These are phyloP conservation scores for Fusarium xylarioides DNA, from an alignment of 2,329 filamentous ascomycete genomes.

Conservation along the genomic window DNA sequence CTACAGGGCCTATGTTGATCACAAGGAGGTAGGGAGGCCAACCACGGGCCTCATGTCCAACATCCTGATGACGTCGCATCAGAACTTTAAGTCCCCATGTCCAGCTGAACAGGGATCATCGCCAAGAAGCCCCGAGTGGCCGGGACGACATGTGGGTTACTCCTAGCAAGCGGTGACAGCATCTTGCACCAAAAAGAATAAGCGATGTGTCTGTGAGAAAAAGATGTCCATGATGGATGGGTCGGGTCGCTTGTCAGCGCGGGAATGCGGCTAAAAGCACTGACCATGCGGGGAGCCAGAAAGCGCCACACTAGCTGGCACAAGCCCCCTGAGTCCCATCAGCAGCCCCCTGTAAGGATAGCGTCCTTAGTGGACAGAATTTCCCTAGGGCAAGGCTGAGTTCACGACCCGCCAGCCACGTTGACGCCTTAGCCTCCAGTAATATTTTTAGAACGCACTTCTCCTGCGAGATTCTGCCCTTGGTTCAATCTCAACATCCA, in stretches of 20 bases:
- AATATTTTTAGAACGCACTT: conserved; percentile 35
- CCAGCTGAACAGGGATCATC: conserved; percentile 36
- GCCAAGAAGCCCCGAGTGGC: conserved; percentile 20
- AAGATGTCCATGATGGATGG: neutral
- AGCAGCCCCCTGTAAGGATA: conserved; percentile 21
- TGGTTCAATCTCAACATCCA: conserved; percentile 24
- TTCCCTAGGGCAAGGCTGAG: conserved; percentile 36
- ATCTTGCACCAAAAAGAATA: neutral
- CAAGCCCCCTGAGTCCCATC: conserved; percentile 10
- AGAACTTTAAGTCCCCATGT: conserved; percentile 30
- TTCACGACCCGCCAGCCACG: conserved; percentile 30
- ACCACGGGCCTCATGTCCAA: neutral
- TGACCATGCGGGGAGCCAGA: conserved; percentile 18
- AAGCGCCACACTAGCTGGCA: conserved; percentile 2
- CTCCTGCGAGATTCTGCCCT: conserved; percentile 25
- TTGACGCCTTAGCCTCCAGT: conserved; percentile 31
- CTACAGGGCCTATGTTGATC: conserved; percentile 12
- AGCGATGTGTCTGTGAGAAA: neutral
- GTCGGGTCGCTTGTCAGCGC: conserved; percentile 30
- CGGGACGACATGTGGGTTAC: conserved; percentile 4
- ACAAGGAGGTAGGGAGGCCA: conserved; percentile 19
- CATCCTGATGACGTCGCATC: conserved; percentile 16
- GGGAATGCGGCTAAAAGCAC: conserved; percentile 35
- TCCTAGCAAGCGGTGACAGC: conserved; percentile 7
- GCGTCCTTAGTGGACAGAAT: conserved; percentile 20